Base-by-base conservation (phyloP, 2,329 filamentous ascomycete genomes). In the Venturia aucupariae region DNA sequence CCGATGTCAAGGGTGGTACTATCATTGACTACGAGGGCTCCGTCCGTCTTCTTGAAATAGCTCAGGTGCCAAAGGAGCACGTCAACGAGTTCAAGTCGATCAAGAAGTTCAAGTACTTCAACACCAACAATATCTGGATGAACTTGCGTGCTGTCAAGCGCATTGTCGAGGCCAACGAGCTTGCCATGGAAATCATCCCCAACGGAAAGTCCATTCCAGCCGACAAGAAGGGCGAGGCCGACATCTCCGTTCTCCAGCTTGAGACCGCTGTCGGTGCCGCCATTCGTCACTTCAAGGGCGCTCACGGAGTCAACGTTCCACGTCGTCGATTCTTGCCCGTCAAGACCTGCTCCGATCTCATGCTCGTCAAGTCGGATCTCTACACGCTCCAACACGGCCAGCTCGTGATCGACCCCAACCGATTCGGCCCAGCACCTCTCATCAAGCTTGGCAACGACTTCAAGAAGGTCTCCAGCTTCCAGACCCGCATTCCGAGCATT, bases 41-140 rank as follows among this genome's bases (percentile, higher is more conserved):
- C 65, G 93, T 95, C 71, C 92, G 94, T 75, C 89, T 99, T 70
- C 89, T 99, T 63, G 94, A 99, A 83, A 97, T 99, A 73, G 94
- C 94, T 17, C 94, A 99, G 84, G 94, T 99, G 42, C 94, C 94
- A 80, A 99, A 97, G 87, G 91, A 99, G 84, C 94, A 99, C 81
- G 90, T 94, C 77, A 97, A 99, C 81, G 94, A 99, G 82, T 99
- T 99, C 90, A 99, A 99, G 88, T 97, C 92, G 60, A 99, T 99
- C 85, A 99, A 99, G 89, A 99, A 99, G 86, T 99, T 99, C 89
- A 97, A 96, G 86, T 99, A 99, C 87, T 99, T 99, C 89, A 99
- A 99, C 87, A 99, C 94, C 80, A 99, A 99, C 90, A 99, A 99
- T 86, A 97, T 99, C 81, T 99, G 94, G 94, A 90, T 99, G 84